Conservation (phyloP, 2,329 filamentous ascomycete species). For the Paecilomyces dactylethromorphus region DNA sequence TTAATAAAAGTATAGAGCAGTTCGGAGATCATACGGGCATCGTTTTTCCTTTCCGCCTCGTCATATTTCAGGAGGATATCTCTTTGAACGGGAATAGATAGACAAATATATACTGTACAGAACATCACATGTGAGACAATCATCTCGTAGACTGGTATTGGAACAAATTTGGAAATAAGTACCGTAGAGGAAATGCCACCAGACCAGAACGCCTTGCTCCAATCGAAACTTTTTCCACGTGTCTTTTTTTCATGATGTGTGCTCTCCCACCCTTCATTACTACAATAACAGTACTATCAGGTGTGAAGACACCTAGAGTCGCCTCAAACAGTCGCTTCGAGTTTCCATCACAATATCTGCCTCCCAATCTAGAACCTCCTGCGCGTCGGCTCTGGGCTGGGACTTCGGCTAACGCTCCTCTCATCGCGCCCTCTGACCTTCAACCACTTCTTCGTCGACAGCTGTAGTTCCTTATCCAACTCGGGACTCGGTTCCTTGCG, state of each 20-base stretch:
- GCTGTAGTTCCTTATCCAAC: slow-evolving; percentile 77
- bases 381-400: slow-evolving; percentile 76
- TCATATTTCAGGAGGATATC: neutral
- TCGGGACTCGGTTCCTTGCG: slow-evolving; percentile 89
- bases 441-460: slow-evolving; percentile 95
- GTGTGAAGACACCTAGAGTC: neutral
- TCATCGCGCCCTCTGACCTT: slow-evolving; percentile 76
- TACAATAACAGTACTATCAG: neutral
- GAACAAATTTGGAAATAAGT: neutral
- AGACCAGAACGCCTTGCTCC: neutral
- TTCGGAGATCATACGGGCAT: neutral
- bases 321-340: neutral
- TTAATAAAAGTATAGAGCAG: neutral
- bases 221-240: neutral
- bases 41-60: neutral
- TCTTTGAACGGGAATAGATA: neutral
- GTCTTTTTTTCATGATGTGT: neutral
- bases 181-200: neutral
- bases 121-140: neutral
- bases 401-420: slow-evolving; percentile 73
- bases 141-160: neutral
- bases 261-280: neutral
- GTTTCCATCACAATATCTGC: neutral
- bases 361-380: slow-evolving; percentile 56
- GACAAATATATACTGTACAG: neutral